These are phyloP conservation scores for Sporothrix schenckii DNA, from an alignment of 2,329 filamentous ascomycete species.

Conservation along the genomic window DNA sequence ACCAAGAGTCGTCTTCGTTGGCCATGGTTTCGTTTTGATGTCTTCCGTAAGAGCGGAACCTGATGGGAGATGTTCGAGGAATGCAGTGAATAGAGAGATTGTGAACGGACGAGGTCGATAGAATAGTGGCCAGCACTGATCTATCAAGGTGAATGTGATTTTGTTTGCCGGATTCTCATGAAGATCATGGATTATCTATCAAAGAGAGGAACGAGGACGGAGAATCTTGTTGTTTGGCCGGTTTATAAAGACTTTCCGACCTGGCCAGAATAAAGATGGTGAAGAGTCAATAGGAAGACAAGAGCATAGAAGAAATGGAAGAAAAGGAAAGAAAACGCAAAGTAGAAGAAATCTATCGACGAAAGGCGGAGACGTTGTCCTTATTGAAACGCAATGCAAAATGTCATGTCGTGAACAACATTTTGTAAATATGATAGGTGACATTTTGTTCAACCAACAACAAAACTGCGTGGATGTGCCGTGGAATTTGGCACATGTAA, in stretches of 20 bases:
- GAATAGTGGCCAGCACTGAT: neutral
- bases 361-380: too few species aligned
- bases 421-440: constrained; percentile 1
- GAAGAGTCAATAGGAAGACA: neutral
- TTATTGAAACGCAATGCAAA: neutral
- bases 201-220: neutral
- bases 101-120: neutral
- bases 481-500: neutral
- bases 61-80: neutral
- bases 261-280: neutral
- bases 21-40: neutral
- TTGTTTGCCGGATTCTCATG: neutral
- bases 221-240: neutral
- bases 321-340: neutral
- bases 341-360: neutral
- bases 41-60: neutral
- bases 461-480: neutral
- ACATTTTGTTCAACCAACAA: neutral
- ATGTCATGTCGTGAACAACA: neutral
- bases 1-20: too few species aligned
- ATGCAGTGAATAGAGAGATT: too few species aligned
- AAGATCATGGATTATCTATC: neutral
- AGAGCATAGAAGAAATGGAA: neutral
- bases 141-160: too few species aligned
- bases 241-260: neutral